Evolutionary conservation across 2,329 filamentous ascomycete genomes (phyloP).

Genomic region (Aspergillus ustus): DNA sequence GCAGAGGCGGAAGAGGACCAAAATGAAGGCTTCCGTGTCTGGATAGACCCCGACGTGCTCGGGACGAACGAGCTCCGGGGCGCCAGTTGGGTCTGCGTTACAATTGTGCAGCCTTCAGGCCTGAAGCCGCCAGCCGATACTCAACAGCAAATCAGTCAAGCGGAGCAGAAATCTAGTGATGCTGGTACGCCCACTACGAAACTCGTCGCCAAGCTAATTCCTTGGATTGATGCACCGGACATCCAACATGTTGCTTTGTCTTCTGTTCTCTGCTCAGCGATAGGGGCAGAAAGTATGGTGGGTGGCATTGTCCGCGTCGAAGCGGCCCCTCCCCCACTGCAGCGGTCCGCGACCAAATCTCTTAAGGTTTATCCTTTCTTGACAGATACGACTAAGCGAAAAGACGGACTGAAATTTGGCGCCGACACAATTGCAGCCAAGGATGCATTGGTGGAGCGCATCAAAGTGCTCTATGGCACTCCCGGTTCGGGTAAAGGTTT

Average conservation of each 20-base stretch:
- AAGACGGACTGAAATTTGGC: conserved; percentile 78
- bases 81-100: conserved; percentile 77
- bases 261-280: conserved; percentile 71
- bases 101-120: conserved; percentile 81
- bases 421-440: conserved; percentile 83
- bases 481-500: conserved; percentile 63
- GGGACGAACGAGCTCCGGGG: conserved; percentile 74
- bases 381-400: conserved; percentile 57
- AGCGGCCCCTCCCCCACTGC: conserved; percentile 73
- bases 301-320: conserved; percentile 89
- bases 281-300: conserved; percentile 74
- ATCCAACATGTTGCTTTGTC: conserved; percentile 81
- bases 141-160: conserved; percentile 69
- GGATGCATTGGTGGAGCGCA: conserved; percentile 72
- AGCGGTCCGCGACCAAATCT: conserved; percentile 66
- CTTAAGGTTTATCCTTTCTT: conserved; percentile 84
- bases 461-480: conserved; percentile 72
- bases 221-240: conserved; percentile 88
- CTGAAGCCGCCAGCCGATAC: conserved; percentile 73
- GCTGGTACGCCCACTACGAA: conserved; percentile 64
- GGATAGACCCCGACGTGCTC: conserved; percentile 81
- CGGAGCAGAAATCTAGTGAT: conserved; percentile 63
- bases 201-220: conserved; percentile 73
- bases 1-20: conserved; percentile 62
- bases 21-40: conserved; percentile 70